A percentile compares a stretch with the other conserved stretches of the same genome.
These are phyloP conservation scores for Flagelloscypha sp. DNA, from an alignment of 768 basidiomycete genomes.

Conservation along the genomic window DNA sequence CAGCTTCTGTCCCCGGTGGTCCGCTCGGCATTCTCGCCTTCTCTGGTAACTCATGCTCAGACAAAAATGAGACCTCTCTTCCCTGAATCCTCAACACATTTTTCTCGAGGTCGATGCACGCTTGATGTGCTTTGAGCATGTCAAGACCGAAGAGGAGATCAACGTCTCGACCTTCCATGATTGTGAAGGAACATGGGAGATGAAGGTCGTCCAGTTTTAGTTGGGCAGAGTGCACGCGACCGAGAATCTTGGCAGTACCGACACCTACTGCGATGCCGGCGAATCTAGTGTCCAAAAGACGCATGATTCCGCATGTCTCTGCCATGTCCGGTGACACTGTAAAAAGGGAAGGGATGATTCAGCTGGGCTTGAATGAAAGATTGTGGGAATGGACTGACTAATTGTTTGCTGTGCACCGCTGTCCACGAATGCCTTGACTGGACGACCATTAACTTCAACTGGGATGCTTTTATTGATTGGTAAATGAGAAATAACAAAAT, in stretches of 20 bases:
- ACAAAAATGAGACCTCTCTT: conserved; percentile 78
- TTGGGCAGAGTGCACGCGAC: conserved; percentile 89
- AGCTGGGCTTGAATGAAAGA: conserved; percentile 3
- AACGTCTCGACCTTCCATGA: conserved; percentile 93
- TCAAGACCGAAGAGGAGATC: conserved; percentile 98
- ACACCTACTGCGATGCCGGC: conserved; percentile 89
- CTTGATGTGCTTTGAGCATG: conserved; percentile 97
- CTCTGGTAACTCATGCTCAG: conserved; percentile 91
- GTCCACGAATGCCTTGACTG: conserved; percentile 95
- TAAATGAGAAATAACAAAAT: conserved; percentile 2
- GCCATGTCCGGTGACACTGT: conserved; percentile 89
- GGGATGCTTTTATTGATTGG: conserved; percentile 48
- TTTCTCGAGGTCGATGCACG: conserved; percentile 88
- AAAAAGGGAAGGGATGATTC: conserved; percentile 2
- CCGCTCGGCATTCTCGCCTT: conserved; percentile 48
- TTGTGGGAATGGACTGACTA: conserved; percentile 48
- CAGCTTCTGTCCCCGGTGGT: conserved; percentile 6
- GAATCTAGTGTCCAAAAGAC: conserved; percentile 81
- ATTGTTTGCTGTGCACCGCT: conserved; percentile 97
- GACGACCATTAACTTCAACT: conserved; percentile 85
- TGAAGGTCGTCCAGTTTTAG: conserved; percentile 78
- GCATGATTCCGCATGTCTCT: conserved; percentile 90
- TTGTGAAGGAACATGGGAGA: conserved; percentile 87
- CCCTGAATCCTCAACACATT: conserved; percentile 88
- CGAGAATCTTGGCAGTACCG: conserved; percentile 89